phyloP scores from a whole-genome alignment of 2,329 filamentous ascomycete genomes.

The Alternaria incomplexa region DNA sequence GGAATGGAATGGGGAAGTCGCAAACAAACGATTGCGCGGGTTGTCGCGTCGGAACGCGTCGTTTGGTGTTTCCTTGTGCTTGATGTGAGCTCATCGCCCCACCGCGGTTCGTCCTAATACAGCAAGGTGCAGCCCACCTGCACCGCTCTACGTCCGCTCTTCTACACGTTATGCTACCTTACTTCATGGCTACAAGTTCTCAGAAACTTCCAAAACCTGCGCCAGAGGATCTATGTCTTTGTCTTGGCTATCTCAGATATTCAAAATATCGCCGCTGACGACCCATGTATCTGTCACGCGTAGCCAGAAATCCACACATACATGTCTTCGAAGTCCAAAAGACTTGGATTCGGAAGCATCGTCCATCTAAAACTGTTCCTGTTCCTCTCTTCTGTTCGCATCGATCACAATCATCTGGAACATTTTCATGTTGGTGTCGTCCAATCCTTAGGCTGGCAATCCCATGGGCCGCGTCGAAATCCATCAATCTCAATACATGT shows the following conservation, averaged over 20 bases:
- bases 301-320: background rate
- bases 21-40: background rate
- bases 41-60: conserved; percentile 11
- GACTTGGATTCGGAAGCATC: background rate
- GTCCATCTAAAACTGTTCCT: background rate
- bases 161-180: background rate
- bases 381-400: background rate
- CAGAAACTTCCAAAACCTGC: background rate
- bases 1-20: background rate
- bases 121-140: background rate
- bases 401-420: background rate
- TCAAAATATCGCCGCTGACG: background rate
- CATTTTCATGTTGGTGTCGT: background rate
- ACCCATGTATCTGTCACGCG: background rate
- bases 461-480: background rate
- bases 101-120: conserved; percentile 11
- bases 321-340: background rate
- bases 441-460: too few species aligned
- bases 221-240: background rate
- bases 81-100: conserved; percentile 11
- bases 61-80: conserved; percentile 14
- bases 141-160: background rate
- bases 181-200: background rate
- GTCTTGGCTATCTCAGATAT: background rate
- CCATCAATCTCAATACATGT: background rate